Base-by-base conservation (phyloP, 2,329 filamentous ascomycete species). In the Fusarium sp. region DNA sequence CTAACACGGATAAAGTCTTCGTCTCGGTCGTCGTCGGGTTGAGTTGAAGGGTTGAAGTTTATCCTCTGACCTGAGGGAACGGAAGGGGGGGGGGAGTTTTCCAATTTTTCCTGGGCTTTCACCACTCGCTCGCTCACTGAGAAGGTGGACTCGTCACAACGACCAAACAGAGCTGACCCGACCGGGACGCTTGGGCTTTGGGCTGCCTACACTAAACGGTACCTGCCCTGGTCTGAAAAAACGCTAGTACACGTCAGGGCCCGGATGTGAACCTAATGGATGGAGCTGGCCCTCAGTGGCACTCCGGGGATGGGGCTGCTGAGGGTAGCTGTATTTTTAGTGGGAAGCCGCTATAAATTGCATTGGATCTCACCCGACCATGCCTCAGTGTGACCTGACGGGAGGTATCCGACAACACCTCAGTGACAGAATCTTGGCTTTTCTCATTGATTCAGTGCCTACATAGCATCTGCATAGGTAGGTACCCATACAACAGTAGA, bases 41-140 rank as follows among this genome's bases (percentile, higher is more conserved):
- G 72, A 77, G 76, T 75, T 75, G 75, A 69, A 77, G 75, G 73
- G 75, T 77, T 72, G 75, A 77, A 77, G 75, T 74, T 75, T 75
- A 70, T 72, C 56, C 44, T 42, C 44, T 32, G 51, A 18, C 20
- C 51, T 54, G 51, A 39, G 35, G 35, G 45, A 62, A 24, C 24
- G 47, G 64, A 74, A 70, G 59, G 67, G 67, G 70, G 70, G 72
- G 65, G 51, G 50, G 14, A 53, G 48, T 69, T 77, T 75, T 54
- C 24, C 51, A 54, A 54, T 39, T 78, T 75, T 74, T 73, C 61
- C 59, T 28, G 26, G 54, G 38, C 32, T 58, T 36, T 66, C 36
- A 35, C 39, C 14, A 32, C 66, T 53, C 42, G 24, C 30, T 51
- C 48, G 8, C 8, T 53, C 48, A 24, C 48, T 51, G 30, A 53